Evolutionary conservation across 768 basidiomycete genomes (phyloP).

Genomic region (Rhizopogon salebrosus): DNA sequence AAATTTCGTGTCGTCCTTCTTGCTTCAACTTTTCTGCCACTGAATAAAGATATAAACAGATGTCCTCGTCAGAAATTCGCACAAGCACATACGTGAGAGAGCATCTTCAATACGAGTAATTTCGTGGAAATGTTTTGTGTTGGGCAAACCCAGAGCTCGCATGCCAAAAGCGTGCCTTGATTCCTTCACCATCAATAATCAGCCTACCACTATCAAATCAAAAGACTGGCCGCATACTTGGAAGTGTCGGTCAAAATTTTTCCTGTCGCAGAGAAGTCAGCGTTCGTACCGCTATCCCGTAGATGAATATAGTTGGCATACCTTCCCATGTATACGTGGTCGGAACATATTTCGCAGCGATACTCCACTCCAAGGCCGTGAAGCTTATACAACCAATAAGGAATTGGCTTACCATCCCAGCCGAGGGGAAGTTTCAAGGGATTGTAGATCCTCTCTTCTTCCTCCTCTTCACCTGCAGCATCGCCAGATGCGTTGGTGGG

Average conservation of each 20-base stretch:
- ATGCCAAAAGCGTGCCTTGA: slow-evolving; percentile 97
- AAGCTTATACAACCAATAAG: slow-evolving; percentile 97
- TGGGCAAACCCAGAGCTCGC: slow-evolving; percentile 94
- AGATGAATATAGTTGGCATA: slow-evolving; percentile 26
- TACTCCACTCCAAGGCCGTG: slow-evolving; percentile 99
- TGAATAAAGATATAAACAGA: slow-evolving; percentile 25
- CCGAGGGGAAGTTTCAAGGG: slow-evolving; percentile 94
- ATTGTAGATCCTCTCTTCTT: slow-evolving; percentile 96
- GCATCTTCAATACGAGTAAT: slow-evolving; percentile 98
- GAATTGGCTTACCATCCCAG: slow-evolving; percentile 99
- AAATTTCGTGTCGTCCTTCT: slow-evolving; percentile 93
- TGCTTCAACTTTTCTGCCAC: slow-evolving; percentile 97
- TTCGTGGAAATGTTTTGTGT: slow-evolving; percentile 99
- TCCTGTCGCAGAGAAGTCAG: slow-evolving; percentile 41
- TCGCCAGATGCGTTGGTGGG: slow-evolving; percentile 40
- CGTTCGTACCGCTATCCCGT: background rate
- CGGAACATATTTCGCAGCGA: slow-evolving; percentile 95
- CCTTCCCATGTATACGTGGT: slow-evolving; percentile 96
- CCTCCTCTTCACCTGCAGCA: slow-evolving; percentile 80
- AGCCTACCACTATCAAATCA: slow-evolving; percentile 3
- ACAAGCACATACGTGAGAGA: slow-evolving; percentile 66
- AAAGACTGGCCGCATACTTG: slow-evolving; percentile 44
- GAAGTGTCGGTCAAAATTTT: slow-evolving; percentile 96
- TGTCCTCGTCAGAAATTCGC: background rate
- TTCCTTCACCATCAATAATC: slow-evolving; percentile 49